Percentiles rank a stretch among this genome's conserved stretches.
phyloP scores from a whole-genome alignment of 352 stramenopile species.

The Pythium volutum region DNA sequence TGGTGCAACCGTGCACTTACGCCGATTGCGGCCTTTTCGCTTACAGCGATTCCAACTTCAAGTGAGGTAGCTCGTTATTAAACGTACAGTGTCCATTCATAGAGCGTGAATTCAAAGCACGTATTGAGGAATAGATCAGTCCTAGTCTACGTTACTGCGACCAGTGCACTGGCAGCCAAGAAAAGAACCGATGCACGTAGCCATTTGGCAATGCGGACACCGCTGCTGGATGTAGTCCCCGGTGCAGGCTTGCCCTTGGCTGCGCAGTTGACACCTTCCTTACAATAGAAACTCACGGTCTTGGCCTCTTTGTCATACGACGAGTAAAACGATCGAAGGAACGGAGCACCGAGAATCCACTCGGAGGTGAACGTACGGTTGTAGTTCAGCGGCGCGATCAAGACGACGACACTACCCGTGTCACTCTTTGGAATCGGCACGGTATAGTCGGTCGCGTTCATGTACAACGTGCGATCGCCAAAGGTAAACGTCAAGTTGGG shows the following conservation, averaged over 20 bases:
- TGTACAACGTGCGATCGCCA: constrained; percentile 2
- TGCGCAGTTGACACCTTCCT: constrained; percentile 9
- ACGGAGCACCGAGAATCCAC: constrained; percentile 10
- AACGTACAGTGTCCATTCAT: too few species aligned
- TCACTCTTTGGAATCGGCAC: not conserved
- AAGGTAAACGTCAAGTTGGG: constrained; percentile 8
- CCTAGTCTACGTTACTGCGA: not conserved
- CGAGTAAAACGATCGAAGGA: constrained; percentile 15
- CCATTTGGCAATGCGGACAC: not conserved
- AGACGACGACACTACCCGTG: not conserved
- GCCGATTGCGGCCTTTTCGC: too few species aligned
- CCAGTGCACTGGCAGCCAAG: not conserved
- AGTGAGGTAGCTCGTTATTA: too few species aligned
- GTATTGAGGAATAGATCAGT: too few species aligned
- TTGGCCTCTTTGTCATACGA: constrained; percentile 8
- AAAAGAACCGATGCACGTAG: not conserved
- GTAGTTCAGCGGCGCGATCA: not conserved
- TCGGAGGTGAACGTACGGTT: not conserved
- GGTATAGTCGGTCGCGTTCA: constrained; percentile 15
- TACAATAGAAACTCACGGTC: constrained; percentile 15
- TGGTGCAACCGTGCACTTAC: too few species aligned
- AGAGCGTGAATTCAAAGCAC: too few species aligned
- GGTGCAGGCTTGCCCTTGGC: not conserved
- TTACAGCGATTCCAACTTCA: not conserved
- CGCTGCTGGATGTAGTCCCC: not conserved